phyloP scores from a whole-genome alignment of 257 asterid genomes.

The Lithospermum erythrorhizon region DNA sequence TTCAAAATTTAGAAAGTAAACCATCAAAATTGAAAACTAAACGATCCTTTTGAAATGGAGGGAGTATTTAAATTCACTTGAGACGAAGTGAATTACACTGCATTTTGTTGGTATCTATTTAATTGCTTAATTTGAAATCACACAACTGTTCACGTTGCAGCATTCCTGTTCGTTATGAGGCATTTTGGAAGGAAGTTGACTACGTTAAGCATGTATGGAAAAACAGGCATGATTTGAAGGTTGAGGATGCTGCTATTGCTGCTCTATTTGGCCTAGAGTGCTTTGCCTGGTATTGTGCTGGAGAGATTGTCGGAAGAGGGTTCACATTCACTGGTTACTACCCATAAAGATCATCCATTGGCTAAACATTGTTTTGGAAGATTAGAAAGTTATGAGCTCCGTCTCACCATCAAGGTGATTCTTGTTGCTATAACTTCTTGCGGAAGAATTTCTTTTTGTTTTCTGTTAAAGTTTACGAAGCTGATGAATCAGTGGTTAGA shows the following conservation, averaged over 20 bases:
- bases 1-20: too few species aligned
- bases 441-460: conserved; percentile 21
- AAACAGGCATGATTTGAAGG: conserved; percentile 69
- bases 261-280: conserved; percentile 82
- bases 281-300: conserved; percentile 90
- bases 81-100: background rate
- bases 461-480: conserved; percentile 21
- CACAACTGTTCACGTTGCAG: conserved; percentile 24
- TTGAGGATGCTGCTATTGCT: conserved; percentile 82
- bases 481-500: conserved; percentile 34
- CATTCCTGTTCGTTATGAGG: conserved; percentile 69
- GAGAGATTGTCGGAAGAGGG: conserved; percentile 92
- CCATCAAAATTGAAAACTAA: too few species aligned
- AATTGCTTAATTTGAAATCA: background rate
- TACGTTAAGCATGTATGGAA: conserved; percentile 67
- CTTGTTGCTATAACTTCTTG: conserved; percentile 12
- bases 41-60: too few species aligned
- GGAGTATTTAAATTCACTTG: background rate
- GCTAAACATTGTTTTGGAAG: conserved; percentile 15
- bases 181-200: conserved; percentile 77
- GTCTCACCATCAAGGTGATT: conserved; percentile 18
- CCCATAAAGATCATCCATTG: conserved; percentile 34
- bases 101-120: background rate
- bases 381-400: conserved; percentile 12
- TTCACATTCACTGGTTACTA: conserved; percentile 84